Evolutionary conservation across 164 flowering plant species (phyloP), one percentile per base, ranked within the genome.

Genomic region (Paratinospora sagittata): DNA sequence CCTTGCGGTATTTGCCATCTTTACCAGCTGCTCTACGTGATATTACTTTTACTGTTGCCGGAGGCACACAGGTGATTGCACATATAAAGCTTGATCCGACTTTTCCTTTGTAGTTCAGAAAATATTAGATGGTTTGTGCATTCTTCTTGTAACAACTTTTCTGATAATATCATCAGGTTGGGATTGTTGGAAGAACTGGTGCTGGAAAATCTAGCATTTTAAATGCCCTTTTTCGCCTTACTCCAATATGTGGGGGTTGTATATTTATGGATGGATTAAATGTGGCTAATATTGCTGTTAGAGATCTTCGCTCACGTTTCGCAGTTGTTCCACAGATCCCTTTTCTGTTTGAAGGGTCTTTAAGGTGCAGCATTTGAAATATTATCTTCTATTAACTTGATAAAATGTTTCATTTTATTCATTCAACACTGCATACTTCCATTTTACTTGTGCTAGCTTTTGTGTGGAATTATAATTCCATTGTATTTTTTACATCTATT

Each of bases 291-390:
- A 64, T 85, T 80, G 82, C 91, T 67, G 81, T 85, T 37, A 83
- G 97, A 80, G 88, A 93, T 77, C 90, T 93, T 17, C 93, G 99
- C n/a, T 70, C 84, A 37, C 83, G 66, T 57, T 82, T 96, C 68
- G 78, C 97, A 30, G 86, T 93, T 81, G 99, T 96, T 76, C 99
- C 99, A 27, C 99, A 96, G 73, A 91, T 78, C 78, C 99, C 99
- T 10, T 93, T 93, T 82, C 76, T 96, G 68, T 96, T 93, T 81
- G 89, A 92, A 76, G 99, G 97, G 74, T 74, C 91, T 43, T 66
- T 90, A 75, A 90, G 97, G 97, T 90, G 49, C 37, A 37, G 34
- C 45, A 21, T 30, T 1, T 49, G 19, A 63, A 36, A 60, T 66
- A 24, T 45, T 63, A 41, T 63, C 13, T 37, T 43, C 36, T 27